These are phyloP conservation scores for Chalciporus piperatus DNA, from an alignment of 768 basidiomycete genomes.

Conservation along the genomic window DNA sequence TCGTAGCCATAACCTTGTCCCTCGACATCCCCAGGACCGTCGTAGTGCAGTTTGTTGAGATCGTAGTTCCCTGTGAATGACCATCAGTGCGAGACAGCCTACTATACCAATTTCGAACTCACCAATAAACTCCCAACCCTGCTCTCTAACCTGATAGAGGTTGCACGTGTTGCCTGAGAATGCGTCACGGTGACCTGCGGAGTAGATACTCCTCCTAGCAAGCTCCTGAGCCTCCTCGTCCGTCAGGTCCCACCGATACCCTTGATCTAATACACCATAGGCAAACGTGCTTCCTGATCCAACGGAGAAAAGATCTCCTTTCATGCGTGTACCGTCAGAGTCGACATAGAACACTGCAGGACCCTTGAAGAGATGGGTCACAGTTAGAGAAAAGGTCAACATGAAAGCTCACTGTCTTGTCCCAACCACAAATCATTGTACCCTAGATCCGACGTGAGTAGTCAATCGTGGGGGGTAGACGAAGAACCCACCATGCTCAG, in stretches of 20 bases:
- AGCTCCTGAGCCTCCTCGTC: conserved; percentile 95
- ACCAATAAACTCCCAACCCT: conserved; percentile 97
- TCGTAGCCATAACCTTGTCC: conserved; percentile 84
- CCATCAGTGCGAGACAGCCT: conserved; percentile 9
- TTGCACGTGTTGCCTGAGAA: conserved; percentile 97
- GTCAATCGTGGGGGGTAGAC: neutral
- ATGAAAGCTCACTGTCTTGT: conserved; percentile 76
- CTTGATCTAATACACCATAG: conserved; percentile 98
- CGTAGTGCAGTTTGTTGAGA: conserved; percentile 86
- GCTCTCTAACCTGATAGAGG: conserved; percentile 91
- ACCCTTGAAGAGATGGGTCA: conserved; percentile 49
- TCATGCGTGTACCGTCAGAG: conserved; percentile 92
- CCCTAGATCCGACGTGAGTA: conserved; percentile 50
- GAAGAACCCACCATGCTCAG: conserved; percentile 83
- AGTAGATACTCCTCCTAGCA: conserved; percentile 90
- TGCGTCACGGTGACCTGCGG: conserved; percentile 94
- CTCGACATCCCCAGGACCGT: conserved; percentile 70
- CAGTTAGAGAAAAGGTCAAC: conserved; percentile 1
- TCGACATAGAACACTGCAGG: conserved; percentile 97
- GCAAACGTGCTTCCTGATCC: conserved; percentile 98
- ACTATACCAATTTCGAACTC: conserved; percentile 24
- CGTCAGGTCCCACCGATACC: conserved; percentile 87
- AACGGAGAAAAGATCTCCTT: conserved; percentile 97
- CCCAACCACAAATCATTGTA: conserved; percentile 99
- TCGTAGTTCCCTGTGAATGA: conserved; percentile 80